Evolutionary conservation across 1,139 yeast species (phyloP).

Genomic region (Candida sanyaensis): DNA sequence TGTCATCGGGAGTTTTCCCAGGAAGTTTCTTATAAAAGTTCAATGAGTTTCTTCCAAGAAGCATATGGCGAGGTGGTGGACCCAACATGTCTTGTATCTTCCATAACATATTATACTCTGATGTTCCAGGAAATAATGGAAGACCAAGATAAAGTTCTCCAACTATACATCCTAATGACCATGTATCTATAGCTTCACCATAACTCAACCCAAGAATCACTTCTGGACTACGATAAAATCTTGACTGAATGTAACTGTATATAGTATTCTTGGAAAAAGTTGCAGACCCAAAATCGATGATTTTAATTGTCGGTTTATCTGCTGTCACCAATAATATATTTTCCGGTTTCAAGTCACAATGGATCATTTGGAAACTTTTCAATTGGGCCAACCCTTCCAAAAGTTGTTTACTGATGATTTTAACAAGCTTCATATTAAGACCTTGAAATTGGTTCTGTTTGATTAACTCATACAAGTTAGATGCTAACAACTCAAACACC

Average conservation of each 20-base stretch:
- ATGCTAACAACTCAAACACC: conserved; percentile 86
- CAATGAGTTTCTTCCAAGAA: conserved; percentile 83
- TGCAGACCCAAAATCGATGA: conserved; percentile 96
- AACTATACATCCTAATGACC: conserved; percentile 97
- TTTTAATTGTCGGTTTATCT: conserved; percentile 85
- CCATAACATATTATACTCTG: conserved; percentile 87
- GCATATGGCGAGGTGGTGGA: conserved; percentile 92
- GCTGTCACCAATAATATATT: conserved; percentile 81
- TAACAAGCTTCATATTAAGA: conserved; percentile 74
- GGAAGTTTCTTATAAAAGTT: conserved; percentile 61
- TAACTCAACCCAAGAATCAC: conserved; percentile 89
- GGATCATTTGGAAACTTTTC: conserved; percentile 83
- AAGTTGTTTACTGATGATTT: conserved; percentile 76
- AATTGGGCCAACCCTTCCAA: conserved; percentile 78
- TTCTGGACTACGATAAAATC: conserved; percentile 96
- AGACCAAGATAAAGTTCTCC: conserved; percentile 92
- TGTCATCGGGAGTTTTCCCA: conserved; percentile 25
- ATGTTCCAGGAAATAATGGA: conserved; percentile 93
- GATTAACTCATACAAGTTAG: conserved; percentile 85
- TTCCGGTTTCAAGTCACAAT: conserved; percentile 97
- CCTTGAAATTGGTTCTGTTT: conserved; percentile 96
- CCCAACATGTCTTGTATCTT: conserved; percentile 86
- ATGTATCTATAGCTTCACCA: conserved; percentile 93
- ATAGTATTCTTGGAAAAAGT: conserved; percentile 90
- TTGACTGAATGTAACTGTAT: conserved; percentile 91